Conservation (phyloP, 768 basidiomycete species). For the Agrocybe praecox region DNA sequence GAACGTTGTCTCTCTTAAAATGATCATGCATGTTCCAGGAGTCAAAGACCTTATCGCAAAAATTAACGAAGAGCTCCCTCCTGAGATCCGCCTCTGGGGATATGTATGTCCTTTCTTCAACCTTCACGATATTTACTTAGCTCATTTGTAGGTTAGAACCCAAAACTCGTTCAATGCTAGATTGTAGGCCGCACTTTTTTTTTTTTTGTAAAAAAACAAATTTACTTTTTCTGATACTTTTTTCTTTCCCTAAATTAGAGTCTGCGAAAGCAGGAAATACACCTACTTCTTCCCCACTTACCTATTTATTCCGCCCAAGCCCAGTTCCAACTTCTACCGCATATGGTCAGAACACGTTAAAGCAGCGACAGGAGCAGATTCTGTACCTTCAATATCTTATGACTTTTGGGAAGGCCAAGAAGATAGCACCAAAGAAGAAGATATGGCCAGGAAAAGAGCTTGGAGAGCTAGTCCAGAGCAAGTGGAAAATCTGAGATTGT, state of each 20-base stretch:
- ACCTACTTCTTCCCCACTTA: conserved; percentile 97
- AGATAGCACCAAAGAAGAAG: conserved; percentile 51
- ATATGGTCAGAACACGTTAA: conserved; percentile 37
- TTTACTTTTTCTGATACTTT: background rate
- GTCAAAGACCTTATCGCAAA: conserved; percentile 68
- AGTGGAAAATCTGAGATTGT: conserved; percentile 55
- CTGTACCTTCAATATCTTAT: conserved; percentile 34
- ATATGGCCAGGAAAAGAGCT: conserved; percentile 63
- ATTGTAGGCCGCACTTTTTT: conserved; percentile 45
- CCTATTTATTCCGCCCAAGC: conserved; percentile 87
- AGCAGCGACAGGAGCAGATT: conserved; percentile 22
- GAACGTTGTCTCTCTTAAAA: conserved; percentile 89
- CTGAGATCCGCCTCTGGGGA: conserved; percentile 92
- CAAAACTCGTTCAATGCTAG: conserved; percentile 86
- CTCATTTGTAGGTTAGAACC: conserved; percentile 51
- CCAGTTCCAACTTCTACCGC: conserved; percentile 62
- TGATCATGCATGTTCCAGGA: conserved; percentile 79
- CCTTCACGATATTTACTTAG: conserved; percentile 1
- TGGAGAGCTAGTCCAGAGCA: conserved; percentile 67
- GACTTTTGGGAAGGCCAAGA: conserved; percentile 64
- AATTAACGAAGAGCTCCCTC: conserved; percentile 88
- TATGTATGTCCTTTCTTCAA: conserved; percentile 49
- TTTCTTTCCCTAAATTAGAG: conserved; percentile 41
- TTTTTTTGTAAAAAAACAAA: background rate
- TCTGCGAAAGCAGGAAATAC: conserved; percentile 95